These are phyloP conservation scores for Flaveria floridana DNA, from an alignment of 140 eudicot species.

Conservation along the genomic window DNA sequence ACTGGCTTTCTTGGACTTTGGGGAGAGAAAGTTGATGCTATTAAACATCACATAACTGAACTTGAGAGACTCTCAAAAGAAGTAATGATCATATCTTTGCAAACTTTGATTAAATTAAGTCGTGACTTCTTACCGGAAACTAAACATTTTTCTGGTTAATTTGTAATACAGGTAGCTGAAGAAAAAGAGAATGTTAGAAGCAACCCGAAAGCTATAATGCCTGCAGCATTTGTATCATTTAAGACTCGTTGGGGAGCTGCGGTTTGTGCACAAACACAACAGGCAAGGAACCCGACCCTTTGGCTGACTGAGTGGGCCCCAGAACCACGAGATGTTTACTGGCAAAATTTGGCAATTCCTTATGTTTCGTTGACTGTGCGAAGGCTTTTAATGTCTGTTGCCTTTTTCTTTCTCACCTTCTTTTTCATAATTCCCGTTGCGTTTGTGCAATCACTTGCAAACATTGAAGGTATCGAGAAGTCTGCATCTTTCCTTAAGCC, in stretches of 20 bases:
- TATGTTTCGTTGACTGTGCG: constrained; percentile 67
- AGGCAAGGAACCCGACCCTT: constrained; percentile 74
- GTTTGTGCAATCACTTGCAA: constrained; percentile 77
- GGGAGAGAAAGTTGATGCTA: constrained; percentile 90
- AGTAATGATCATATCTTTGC: constrained; percentile 38
- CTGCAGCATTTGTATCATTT: constrained; percentile 95
- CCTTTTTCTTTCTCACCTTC: constrained; percentile 90
- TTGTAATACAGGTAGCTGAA: constrained; percentile 55
- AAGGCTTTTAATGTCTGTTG: constrained; percentile 68
- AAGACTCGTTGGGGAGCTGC: constrained; percentile 98
- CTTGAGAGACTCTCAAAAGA: constrained; percentile 62
- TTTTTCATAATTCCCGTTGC: constrained; percentile 83
- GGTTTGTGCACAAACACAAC: constrained; percentile 95
- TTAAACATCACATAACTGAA: constrained; percentile 63
- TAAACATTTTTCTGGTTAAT: background rate
- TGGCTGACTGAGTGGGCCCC: constrained; percentile 99
- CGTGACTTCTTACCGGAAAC: background rate
- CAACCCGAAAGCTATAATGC: constrained; percentile 71
- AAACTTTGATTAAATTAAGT: background rate
- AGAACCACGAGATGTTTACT: constrained; percentile 90
- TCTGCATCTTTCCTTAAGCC: constrained; percentile 51
- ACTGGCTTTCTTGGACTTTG: constrained; percentile 89
- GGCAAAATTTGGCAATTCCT: constrained; percentile 83
- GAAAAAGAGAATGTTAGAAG: constrained; percentile 55
- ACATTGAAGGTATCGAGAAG: constrained; percentile 70